Conservation (phyloP, 1,284 basidiomycete species). For the Sporisorium graminicola region DNA sequence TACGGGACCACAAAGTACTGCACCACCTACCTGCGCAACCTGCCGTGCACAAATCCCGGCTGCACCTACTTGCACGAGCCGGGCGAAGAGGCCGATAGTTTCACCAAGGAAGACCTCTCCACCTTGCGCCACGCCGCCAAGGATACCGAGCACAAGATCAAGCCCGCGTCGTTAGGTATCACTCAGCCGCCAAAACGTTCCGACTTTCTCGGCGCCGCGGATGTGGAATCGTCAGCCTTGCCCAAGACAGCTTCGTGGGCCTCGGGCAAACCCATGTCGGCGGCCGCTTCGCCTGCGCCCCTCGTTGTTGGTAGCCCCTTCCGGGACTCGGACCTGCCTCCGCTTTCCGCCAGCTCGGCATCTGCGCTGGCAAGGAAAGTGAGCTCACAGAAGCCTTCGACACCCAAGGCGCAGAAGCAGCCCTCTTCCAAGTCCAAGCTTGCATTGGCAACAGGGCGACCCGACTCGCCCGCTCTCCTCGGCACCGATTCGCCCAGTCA, state of each 20-base stretch:
- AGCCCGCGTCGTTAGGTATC: slow-evolving; percentile 58
- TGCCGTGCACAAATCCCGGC: slow-evolving; percentile 85
- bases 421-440: slow-evolving; percentile 34
- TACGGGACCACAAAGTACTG: slow-evolving; percentile 99
- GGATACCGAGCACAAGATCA: slow-evolving; percentile 67
- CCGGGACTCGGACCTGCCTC: slow-evolving; percentile 62
- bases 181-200: slow-evolving; percentile 48
- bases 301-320: slow-evolving; percentile 48
- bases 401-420: slow-evolving; percentile 45
- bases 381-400: slow-evolving; percentile 49
- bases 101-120: slow-evolving; percentile 68
- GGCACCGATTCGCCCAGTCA: slow-evolving; percentile 38
- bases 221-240: slow-evolving; percentile 59
- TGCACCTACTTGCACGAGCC: slow-evolving; percentile 98
- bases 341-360: slow-evolving; percentile 53
- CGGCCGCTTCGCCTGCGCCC: slow-evolving; percentile 31
- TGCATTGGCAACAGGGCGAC: slow-evolving; percentile 27
- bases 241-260: slow-evolving; percentile 69
- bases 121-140: slow-evolving; percentile 68
- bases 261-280: slow-evolving; percentile 57
- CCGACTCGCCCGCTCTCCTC: slow-evolving; percentile 41
- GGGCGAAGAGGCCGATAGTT: slow-evolving; percentile 97
- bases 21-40: slow-evolving; percentile 90
- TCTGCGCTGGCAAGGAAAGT: slow-evolving; percentile 45
- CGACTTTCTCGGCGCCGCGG: slow-evolving; percentile 29